Conservation (phyloP, 2,329 filamentous ascomycete genomes). For the Emergomyces africanus region DNA sequence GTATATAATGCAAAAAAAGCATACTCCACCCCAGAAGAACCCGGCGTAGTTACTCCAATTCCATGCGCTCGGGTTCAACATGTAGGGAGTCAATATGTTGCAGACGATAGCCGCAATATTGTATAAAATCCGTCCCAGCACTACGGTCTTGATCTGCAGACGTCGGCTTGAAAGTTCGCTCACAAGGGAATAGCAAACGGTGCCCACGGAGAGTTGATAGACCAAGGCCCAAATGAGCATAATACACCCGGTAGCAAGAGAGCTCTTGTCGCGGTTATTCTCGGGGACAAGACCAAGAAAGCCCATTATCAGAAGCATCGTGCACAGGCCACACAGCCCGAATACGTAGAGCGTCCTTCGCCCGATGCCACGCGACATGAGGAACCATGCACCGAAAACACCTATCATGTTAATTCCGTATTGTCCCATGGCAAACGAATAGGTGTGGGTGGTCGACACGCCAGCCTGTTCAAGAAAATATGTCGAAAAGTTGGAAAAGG, state of each 20-base stretch:
- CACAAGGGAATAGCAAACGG: conserved; percentile 80
- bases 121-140: conserved; percentile 68
- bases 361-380: conserved; percentile 64
- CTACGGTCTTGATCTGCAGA: conserved; percentile 83
- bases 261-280: conserved; percentile 44
- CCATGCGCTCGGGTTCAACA: conserved; percentile 81
- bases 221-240: conserved; percentile 73
- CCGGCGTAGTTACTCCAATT: conserved; percentile 78
- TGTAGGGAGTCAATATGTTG: conserved; percentile 75
- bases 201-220: conserved; percentile 80
- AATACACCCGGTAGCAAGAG: conserved; percentile 69
- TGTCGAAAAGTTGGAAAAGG: conserved; percentile 52
- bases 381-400: conserved; percentile 67
- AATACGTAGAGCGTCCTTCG: conserved; percentile 64
- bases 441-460: conserved; percentile 36
- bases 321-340: conserved; percentile 58
- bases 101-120: conserved; percentile 74
- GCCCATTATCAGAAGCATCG: conserved; percentile 70
- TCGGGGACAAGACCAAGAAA: conserved; percentile 65
- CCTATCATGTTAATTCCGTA: conserved; percentile 63
- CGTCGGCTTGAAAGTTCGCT: conserved; percentile 71
- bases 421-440: conserved; percentile 46
- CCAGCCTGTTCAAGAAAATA: conserved; percentile 48
- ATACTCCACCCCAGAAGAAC: conserved; percentile 78
- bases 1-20: conserved; percentile 69